Percentiles rank a stretch among this genome's conserved stretches.
Conservation (phyloP, 495 filamentous ascomycete genomes). For the Cetradonia linearis region DNA sequence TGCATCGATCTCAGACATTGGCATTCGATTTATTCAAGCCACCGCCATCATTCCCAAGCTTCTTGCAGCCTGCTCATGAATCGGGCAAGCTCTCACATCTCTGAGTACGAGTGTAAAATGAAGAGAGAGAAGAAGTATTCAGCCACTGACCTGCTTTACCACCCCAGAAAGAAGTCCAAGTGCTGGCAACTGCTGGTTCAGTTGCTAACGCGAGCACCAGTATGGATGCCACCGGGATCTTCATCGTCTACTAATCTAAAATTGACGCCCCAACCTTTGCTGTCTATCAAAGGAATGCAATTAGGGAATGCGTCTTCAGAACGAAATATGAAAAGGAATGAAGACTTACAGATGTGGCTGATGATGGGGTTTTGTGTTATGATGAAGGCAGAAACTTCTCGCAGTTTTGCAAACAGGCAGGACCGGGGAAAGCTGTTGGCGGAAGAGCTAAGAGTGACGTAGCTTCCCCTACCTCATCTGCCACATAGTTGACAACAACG, state of each 20-base stretch:
- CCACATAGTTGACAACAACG: constrained; percentile 15
- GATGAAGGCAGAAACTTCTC: background rate
- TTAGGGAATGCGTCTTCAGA: background rate
- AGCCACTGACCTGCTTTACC: constrained; percentile 59
- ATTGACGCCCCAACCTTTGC: background rate
- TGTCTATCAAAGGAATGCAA: background rate
- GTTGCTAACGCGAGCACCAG: constrained; percentile 62
- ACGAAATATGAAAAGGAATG: background rate
- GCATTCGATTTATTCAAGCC: background rate
- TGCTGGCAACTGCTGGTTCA: constrained; percentile 56
- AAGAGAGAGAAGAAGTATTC: background rate
- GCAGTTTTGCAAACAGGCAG: constrained; percentile 1
- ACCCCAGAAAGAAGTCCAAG: constrained; percentile 52
- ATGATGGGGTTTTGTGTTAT: constrained; percentile 8
- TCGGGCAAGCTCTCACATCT: background rate
- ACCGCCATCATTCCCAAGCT: background rate
- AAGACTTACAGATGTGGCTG: constrained; percentile 11
- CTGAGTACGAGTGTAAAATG: background rate
- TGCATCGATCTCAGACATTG: background rate
- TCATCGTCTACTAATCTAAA: constrained; percentile 46
- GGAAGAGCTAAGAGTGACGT: constrained; percentile 18
- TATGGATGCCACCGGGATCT: constrained; percentile 55
- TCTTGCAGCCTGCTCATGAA: background rate
- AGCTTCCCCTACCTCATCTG: constrained; percentile 8
- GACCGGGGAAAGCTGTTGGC: constrained; percentile 14